Evolutionary conservation across 176 grass and related monocot species (phyloP).

Genomic region (Ensete ventricosum): DNA sequence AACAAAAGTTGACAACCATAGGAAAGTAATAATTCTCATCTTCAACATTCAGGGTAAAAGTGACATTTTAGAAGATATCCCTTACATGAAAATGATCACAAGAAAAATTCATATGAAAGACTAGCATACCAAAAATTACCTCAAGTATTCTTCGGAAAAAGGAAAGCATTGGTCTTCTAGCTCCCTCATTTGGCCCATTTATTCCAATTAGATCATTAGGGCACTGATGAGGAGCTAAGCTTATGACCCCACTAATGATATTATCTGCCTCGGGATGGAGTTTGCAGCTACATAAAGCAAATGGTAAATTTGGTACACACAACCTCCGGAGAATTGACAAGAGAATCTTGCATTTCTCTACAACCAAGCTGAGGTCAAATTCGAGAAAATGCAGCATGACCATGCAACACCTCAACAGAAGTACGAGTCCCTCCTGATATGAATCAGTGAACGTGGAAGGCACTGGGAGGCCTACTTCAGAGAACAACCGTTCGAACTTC

Average conservation of each 20-base stretch:
- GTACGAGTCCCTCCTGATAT: not conserved
- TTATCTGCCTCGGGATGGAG: not conserved
- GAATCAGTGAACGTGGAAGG: not conserved
- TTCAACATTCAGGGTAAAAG: not conserved
- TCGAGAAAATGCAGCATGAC: not conserved
- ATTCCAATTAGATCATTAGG: not conserved
- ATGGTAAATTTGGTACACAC: not conserved
- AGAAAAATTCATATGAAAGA: not conserved
- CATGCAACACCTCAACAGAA: conserved; percentile 6
- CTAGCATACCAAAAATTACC: not conserved
- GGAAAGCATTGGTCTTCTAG: not conserved
- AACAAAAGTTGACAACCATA: not conserved
- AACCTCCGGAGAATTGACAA: not conserved
- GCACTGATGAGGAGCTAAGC: not conserved
- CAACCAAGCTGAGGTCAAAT: conserved; percentile 11
- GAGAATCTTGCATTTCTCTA: conserved; percentile 10
- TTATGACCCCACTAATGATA: not conserved
- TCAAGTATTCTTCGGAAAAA: conserved; percentile 11
- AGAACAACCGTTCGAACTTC: conserved; percentile 1
- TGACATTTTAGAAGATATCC: not conserved
- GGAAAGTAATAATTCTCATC: not conserved
- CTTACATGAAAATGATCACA: not conserved
- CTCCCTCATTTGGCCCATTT: not conserved
- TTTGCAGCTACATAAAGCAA: not conserved
- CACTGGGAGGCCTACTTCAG: not conserved